phyloP scores from a whole-genome alignment of 192 early-diverging fungal species.

The Umbelopsis sp. region DNA sequence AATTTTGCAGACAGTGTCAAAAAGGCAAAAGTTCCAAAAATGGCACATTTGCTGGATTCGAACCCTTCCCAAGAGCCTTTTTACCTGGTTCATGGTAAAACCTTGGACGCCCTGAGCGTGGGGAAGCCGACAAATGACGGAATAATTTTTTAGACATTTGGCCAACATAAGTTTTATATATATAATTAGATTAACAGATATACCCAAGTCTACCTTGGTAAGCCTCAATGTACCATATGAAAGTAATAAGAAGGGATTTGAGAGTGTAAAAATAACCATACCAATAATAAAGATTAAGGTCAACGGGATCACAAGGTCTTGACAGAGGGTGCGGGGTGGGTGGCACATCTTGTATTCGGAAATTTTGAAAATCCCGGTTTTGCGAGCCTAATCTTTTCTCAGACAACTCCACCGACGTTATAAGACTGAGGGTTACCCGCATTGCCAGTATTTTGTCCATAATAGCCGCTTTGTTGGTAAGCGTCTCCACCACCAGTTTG shows the following conservation, averaged over 20 bases:
- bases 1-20: neutral
- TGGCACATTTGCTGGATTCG: slow-evolving; percentile 18
- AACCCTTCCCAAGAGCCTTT: neutral
- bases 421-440: neutral
- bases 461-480: neutral
- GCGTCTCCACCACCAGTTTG: neutral
- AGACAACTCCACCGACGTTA: slow-evolving; percentile 5
- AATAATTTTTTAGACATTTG: no score
- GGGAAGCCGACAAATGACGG: no score
- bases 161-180: no score
- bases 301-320: slow-evolving; percentile 12
- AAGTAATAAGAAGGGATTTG: no score
- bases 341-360: no score
- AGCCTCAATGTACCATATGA: no score
- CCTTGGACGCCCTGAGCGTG: neutral
- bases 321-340: neutral
- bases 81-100: neutral
- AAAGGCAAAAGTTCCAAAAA: slow-evolving; percentile 21
- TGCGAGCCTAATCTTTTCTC: no score
- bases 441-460: neutral
- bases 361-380: no score
- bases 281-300: no score
- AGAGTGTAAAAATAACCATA: no score
- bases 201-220: no score
- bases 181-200: no score